Percentiles rank a stretch among this genome's conserved stretches.
phyloP scores from a whole-genome alignment of 1,139 yeast genomes.

The Geotrichum australiense region DNA sequence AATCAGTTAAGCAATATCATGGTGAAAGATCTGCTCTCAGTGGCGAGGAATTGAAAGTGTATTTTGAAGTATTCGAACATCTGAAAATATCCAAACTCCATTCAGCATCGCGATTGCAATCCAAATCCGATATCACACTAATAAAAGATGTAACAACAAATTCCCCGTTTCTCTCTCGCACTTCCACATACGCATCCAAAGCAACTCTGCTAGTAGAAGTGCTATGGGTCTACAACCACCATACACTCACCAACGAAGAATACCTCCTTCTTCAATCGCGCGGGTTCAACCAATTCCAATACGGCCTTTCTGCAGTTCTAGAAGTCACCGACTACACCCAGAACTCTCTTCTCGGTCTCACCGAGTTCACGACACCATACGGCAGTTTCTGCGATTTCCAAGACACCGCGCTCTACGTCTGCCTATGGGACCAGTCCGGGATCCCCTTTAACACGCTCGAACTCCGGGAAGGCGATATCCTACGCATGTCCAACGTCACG shows the following conservation, averaged over 20 bases:
- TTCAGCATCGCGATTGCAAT: conserved; percentile 4
- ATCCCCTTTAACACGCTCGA: conserved; percentile 7
- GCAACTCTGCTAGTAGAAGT: conserved; percentile 13
- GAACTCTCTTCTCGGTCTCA: conserved; percentile 8
- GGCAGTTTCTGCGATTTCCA: conserved; percentile 10
- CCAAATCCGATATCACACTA: neutral
- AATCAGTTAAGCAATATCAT: neutral
- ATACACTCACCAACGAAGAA: neutral
- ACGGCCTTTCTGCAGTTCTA: conserved; percentile 5
- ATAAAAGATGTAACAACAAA: neutral
- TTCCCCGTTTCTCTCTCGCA: neutral
- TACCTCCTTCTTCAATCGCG: neutral
- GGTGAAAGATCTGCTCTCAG: neutral
- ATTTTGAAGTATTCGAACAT: conserved; percentile 1
- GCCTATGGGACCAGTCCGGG: conserved; percentile 12
- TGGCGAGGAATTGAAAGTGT: neutral
- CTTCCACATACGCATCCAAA: neutral
- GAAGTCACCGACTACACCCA: conserved; percentile 12
- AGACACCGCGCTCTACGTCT: conserved; percentile 9
- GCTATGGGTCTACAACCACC: conserved; percentile 7
- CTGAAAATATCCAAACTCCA: conserved; percentile 4
- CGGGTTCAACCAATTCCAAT: neutral
- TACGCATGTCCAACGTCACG: conserved; percentile 10
- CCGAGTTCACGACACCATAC: conserved; percentile 9
- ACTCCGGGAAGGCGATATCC: conserved; percentile 9